Evolutionary conservation across 208 protist genomes (phyloP).

Genomic region (Leishmania gerbilli): DNA sequence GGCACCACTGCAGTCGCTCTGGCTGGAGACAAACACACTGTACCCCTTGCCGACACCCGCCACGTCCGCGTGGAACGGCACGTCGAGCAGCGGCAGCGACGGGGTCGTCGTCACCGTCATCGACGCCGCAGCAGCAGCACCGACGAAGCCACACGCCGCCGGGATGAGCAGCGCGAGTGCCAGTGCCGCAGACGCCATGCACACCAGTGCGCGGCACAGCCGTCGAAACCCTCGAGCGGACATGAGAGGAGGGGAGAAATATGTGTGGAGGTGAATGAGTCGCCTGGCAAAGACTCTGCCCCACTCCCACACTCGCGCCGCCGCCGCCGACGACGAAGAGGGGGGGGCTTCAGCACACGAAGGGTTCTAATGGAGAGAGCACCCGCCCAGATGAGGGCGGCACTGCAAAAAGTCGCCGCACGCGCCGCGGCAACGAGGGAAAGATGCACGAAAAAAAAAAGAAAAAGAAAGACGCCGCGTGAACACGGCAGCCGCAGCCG

Average conservation of each 20-base stretch:
- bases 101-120: constrained; percentile 2
- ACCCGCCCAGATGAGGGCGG: background rate
- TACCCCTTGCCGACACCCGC: background rate
- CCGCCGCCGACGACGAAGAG: background rate
- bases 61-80: constrained; percentile 1
- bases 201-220: background rate
- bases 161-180: background rate
- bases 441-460: background rate
- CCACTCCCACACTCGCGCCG: too few species aligned
- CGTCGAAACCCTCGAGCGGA: background rate
- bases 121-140: background rate
- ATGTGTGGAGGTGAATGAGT: background rate
- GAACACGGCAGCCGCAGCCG: too few species aligned
- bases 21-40: background rate
- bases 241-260: background rate
- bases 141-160: background rate
- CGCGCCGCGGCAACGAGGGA: background rate
- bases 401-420: background rate
- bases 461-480: background rate
- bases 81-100: constrained; percentile 14
- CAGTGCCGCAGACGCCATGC: background rate
- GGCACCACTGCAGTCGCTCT: background rate
- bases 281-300: background rate
- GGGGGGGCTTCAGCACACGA: background rate
- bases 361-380: background rate